A percentile compares a stretch with the other conserved stretches of the same genome.
These are phyloP conservation scores for Daldinia grandis DNA, from an alignment of 495 filamentous ascomycete genomes.

Conservation along the genomic window DNA sequence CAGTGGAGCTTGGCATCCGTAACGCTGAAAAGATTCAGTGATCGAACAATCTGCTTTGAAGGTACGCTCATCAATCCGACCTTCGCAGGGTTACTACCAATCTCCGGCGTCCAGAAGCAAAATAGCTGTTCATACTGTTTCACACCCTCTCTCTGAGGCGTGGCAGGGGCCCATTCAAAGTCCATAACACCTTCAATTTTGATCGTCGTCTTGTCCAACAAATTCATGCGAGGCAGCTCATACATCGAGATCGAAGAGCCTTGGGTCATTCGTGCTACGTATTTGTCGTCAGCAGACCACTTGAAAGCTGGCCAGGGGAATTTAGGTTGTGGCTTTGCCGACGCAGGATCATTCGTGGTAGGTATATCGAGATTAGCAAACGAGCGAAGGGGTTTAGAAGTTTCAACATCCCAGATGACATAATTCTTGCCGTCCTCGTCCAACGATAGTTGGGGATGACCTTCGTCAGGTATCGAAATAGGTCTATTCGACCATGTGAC, in stretches of 20 bases:
- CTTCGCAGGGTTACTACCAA: slow-evolving; percentile 97
- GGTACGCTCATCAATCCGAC: slow-evolving; percentile 96
- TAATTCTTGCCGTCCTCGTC: slow-evolving; percentile 99
- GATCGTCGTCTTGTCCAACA: slow-evolving; percentile 86
- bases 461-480: slow-evolving; percentile 86
- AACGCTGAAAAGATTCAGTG: slow-evolving; percentile 96
- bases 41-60: slow-evolving; percentile 89
- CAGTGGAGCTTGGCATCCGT: slow-evolving; percentile 96
- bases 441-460: slow-evolving; percentile 77
- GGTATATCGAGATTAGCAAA: slow-evolving; percentile 87
- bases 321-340: slow-evolving; percentile 78
- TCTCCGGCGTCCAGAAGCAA: slow-evolving; percentile 98
- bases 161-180: slow-evolving; percentile 95
- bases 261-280: slow-evolving; percentile 90
- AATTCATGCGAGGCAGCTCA: slow-evolving; percentile 89
- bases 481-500: slow-evolving; percentile 96
- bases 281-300: slow-evolving; percentile 97
- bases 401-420: slow-evolving; percentile 96
- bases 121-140: slow-evolving; percentile 94
- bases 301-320: slow-evolving; percentile 99
- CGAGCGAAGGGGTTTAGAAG: slow-evolving; percentile 86
- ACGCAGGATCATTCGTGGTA: slow-evolving; percentile 57
- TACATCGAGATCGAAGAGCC: slow-evolving; percentile 92
- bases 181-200: slow-evolving; percentile 97
- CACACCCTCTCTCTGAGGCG: slow-evolving; percentile 76